Percentiles rank a stretch among this genome's conserved stretches.
Evolutionary conservation across 306 rosid species (phyloP).

Genomic region (Pterocarpus macrocarpus): DNA sequence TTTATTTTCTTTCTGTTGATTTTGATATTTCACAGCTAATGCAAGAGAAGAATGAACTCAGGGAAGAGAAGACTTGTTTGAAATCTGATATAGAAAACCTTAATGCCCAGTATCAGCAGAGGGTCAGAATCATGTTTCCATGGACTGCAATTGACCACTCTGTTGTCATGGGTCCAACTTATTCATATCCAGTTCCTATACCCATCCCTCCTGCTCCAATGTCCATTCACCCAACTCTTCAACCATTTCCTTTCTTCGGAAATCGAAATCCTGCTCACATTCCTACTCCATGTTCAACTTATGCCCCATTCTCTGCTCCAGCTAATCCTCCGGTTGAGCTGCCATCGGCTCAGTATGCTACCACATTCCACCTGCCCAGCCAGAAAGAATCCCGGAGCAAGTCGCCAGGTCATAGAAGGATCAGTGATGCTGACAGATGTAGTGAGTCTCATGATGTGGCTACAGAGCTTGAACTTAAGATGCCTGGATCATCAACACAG

Average conservation of each 20-base stretch:
- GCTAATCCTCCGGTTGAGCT: conserved; percentile 61
- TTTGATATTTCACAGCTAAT: conserved; percentile 64
- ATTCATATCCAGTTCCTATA: conserved; percentile 78
- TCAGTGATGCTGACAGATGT: conserved; percentile 62
- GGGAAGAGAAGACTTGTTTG: conserved; percentile 83
- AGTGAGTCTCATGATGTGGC: conserved; percentile 77
- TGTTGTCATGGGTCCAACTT: conserved; percentile 73
- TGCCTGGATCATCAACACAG: conserved; percentile 88
- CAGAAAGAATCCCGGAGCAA: conserved; percentile 68
- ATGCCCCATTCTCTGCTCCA: conserved; percentile 70
- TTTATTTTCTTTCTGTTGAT: background rate
- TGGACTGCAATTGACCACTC: conserved; percentile 86
- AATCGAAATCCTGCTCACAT: conserved; percentile 70
- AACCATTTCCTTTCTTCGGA: conserved; percentile 78
- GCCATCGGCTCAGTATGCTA: conserved; percentile 63
- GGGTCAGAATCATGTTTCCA: conserved; percentile 78
- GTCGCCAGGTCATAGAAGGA: conserved; percentile 61
- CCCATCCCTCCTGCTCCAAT: conserved; percentile 69
- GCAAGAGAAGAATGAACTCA: conserved; percentile 90
- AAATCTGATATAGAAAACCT: conserved; percentile 81
- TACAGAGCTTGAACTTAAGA: conserved; percentile 92
- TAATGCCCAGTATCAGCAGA: conserved; percentile 79
- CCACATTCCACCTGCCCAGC: conserved; percentile 59
- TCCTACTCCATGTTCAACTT: conserved; percentile 74
- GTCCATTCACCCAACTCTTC: conserved; percentile 75